Base-by-base conservation (phyloP, 2,329 filamentous ascomycete genomes). In the Chlorencoelia australis region DNA sequence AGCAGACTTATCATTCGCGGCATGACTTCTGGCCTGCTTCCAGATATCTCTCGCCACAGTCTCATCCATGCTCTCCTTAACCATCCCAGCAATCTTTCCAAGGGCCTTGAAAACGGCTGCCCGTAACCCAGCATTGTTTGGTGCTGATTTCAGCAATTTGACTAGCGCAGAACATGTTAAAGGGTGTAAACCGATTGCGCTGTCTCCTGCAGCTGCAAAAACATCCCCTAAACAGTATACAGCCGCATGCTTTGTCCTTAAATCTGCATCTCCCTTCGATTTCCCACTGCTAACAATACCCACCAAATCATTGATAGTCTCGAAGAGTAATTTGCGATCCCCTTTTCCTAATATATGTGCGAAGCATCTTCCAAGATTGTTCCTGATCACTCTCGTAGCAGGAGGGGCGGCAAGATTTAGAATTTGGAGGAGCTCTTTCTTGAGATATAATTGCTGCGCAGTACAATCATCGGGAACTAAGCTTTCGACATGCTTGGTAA, bases 351-450 rank as follows among this genome's bases (percentile, higher is more conserved):
- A 82, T 40, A 96, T 78, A 52, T 82, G 79, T 27, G 80, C 80
- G 47, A 95, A 80, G 50, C 86, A 89, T 59, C 76, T 75, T 31
- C 87, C 89, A 22, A 96, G 60, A 56, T 89, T 93, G 62, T 89
- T 91, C 51, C 91, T 77, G 55, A 95, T 82, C 26, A 94, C 82
- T 56, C 91, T 75, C 27, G 86, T 89, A 24, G 89, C 86, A 31
- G 82, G 73, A 38, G 89, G 89, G 26, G 85, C 72, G 32, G 77
- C 59, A 25, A 98, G 74, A 53, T 80, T 87, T 58, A 98, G 73
- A 57, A 98, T 82, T 62, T 94, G 86, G 60, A 96, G 84, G 48
- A 95, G 72, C 68, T 96, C 87, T 59, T 84, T 88, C 63, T 95
- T 95, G 51, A 98, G 71, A 57, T 85, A 84, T 52, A 87, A 78